Percentiles rank a stretch among this genome's conserved stretches.
Evolutionary conservation across 2,329 filamentous ascomycete species (phyloP).

Genomic region (Xenoacremonium recifei): DNA sequence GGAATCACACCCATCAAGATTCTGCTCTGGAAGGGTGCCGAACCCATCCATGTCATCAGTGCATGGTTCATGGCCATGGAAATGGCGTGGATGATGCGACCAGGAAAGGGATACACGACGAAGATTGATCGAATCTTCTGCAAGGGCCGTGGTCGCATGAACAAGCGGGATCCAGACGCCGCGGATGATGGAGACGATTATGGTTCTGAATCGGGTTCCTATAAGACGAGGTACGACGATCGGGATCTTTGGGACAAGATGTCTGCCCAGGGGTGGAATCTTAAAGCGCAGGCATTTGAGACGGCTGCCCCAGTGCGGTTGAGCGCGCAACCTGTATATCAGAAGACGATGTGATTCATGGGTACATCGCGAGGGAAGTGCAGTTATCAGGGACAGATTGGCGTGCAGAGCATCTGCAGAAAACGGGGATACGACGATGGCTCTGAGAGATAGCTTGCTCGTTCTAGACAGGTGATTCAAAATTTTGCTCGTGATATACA

Average conservation of each 20-base stretch:
- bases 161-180: neutral
- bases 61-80: constrained; percentile 40
- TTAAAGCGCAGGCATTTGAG: constrained; percentile 35
- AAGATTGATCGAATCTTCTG: constrained; percentile 18
- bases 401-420: no score
- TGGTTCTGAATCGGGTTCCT: constrained; percentile 6
- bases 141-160: neutral
- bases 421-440: no score
- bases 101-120: constrained; percentile 18
- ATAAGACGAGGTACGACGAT: constrained; percentile 18
- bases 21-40: constrained; percentile 31
- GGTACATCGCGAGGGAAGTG: no score
- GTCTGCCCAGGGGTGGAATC: constrained; percentile 32
- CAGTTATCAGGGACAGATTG: no score
- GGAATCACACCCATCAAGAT: constrained; percentile 30
- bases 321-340: constrained; percentile 14
- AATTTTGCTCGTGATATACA: constrained; percentile 7
- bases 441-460: no score
- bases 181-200: constrained; percentile 1
- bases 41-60: constrained; percentile 28
- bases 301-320: constrained; percentile 35
- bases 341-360: no score
- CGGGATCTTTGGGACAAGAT: constrained; percentile 29
- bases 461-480: no score
- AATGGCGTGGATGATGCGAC: constrained; percentile 32